These are phyloP conservation scores for Hypholoma sublateritium DNA, from an alignment of 768 basidiomycete species.

Conservation along the genomic window DNA sequence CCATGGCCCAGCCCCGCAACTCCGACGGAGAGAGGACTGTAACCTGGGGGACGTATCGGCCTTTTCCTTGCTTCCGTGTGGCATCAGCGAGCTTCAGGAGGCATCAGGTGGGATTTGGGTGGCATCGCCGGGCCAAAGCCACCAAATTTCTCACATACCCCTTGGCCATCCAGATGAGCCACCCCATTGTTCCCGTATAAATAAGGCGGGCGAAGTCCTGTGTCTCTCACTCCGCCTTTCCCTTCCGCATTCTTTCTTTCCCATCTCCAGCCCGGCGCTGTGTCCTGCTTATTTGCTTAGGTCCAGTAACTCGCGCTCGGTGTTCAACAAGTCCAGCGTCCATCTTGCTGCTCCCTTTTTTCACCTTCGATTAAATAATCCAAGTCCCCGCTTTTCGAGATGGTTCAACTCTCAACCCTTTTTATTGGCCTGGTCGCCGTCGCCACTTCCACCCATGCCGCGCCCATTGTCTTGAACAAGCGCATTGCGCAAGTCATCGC, in stretches of 20 bases:
- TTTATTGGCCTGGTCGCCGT: constrained; percentile 31
- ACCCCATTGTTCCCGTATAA: constrained; percentile 2
- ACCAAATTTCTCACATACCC: constrained; percentile 4
- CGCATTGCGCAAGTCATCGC: constrained; percentile 50
- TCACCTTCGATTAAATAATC: constrained; percentile 13
- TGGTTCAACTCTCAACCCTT: constrained; percentile 26
- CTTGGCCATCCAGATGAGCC: background rate
- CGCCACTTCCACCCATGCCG: constrained; percentile 30
- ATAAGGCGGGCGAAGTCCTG: background rate
- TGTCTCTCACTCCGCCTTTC: background rate
- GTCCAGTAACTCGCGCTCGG: constrained; percentile 15
- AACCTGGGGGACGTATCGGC: background rate
- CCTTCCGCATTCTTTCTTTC: constrained; percentile 10
- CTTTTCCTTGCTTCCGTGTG: background rate
- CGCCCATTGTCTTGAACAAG: constrained; percentile 35
- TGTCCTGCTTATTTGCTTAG: constrained; percentile 7
- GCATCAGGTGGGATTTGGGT: background rate
- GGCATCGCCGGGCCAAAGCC: background rate
- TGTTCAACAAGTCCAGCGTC: constrained; percentile 11
- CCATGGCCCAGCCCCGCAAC: background rate
- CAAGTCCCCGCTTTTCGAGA: constrained; percentile 12
- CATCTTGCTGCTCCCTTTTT: constrained; percentile 5
- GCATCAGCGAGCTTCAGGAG: background rate
- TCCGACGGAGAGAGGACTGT: background rate
- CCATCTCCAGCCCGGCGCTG: constrained; percentile 30